Evolutionary conservation across 2,329 filamentous ascomycete genomes (phyloP).

Genomic region (Albophoma yamanashiensis): DNA sequence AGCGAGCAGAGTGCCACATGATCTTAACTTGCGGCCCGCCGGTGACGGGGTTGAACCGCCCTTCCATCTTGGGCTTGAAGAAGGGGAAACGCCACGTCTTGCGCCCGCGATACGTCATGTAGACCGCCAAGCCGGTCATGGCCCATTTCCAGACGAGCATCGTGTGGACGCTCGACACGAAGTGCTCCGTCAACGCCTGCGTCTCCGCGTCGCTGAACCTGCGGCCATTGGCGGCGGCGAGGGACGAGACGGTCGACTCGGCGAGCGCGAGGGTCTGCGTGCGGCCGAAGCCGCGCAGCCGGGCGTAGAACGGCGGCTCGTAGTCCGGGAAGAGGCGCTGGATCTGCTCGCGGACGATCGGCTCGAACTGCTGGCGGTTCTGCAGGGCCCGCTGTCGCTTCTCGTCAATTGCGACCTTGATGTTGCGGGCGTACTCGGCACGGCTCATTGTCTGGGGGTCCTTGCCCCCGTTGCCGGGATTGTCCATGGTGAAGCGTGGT

Average conservation of each 20-base stretch:
- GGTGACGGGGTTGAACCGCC: slow-evolving; percentile 18
- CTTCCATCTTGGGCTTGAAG: slow-evolving; percentile 20
- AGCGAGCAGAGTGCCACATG: slow-evolving; percentile 25
- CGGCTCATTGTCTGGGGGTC: slow-evolving; percentile 8
- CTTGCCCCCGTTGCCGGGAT: slow-evolving; percentile 14
- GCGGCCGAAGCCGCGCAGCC: slow-evolving; percentile 16
- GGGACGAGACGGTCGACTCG: slow-evolving; percentile 14
- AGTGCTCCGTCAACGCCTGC: slow-evolving; percentile 22
- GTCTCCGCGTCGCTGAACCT: slow-evolving; percentile 24
- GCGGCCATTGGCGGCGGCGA: slow-evolving; percentile 18
- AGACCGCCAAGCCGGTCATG: slow-evolving; percentile 11
- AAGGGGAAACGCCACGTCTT: slow-evolving; percentile 29
- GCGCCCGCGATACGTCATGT: slow-evolving; percentile 16
- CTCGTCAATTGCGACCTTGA: slow-evolving; percentile 20
- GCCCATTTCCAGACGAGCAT: slow-evolving; percentile 19
- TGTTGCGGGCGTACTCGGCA: slow-evolving; percentile 10
- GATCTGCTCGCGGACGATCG: slow-evolving; percentile 19
- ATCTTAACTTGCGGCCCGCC: slow-evolving; percentile 13
- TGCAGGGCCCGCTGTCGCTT: slow-evolving; percentile 17
- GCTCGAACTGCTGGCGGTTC: slow-evolving; percentile 17
- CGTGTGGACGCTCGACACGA: slow-evolving; percentile 18
- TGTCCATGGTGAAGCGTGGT: slow-evolving; percentile 7
- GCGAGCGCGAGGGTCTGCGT: slow-evolving; percentile 17
- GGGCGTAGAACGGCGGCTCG: slow-evolving; percentile 19
- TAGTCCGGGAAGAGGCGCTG: slow-evolving; percentile 20